Base-by-base conservation (phyloP, 148 eudicot genomes). In the Pouteria glomerata region DNA sequence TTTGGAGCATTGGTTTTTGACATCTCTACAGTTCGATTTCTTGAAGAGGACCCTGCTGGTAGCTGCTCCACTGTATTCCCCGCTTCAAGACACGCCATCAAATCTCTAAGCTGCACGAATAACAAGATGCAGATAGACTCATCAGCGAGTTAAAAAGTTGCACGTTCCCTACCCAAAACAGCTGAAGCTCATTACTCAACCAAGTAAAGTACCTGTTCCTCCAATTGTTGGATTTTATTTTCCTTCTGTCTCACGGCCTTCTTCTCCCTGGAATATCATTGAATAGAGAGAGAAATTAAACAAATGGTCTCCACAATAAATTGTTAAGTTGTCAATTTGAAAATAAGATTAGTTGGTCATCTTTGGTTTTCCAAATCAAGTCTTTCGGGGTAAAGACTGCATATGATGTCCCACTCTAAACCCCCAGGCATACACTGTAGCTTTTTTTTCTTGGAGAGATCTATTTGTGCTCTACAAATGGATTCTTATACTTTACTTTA, bases 191-290 rank as follows among this genome's bases (percentile, higher is more conserved):
- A 27, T 57, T 44, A 52, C 41, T 30, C 39, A 27, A 23, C 51
- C 4, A 48, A 39, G 39, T 73, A 94, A 48, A 39, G 39, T 73
- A 94, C 98, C 97, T 94, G 90, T 70, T 88, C 90, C 80, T 91
- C 96, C 78, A 91, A 83, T 66, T 83, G 82, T 29, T 48, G 78
- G 78, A 94, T 83, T 81, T 83, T 87, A n/a, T 78, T 72, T 29
- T 91, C 91, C 80, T 89, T 87, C 73, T 66, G 71, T 69, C 44
- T 73, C 53, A 82, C 48, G 66, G 82, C 81, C 81, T 74, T 86
- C 84, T 86, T 78, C 81, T 89, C 92, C 90, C 97, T 91, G 73
- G 53, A 76, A 67, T 30, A 23, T 73, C 18, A 62, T 21, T 42
- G 2, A 57, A 42, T 59, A 30, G 33, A 14, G 26, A n/a, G 23